These are phyloP conservation scores for Tubosaeta sp. DNA, from an alignment of 768 basidiomycete species.

Conservation along the genomic window DNA sequence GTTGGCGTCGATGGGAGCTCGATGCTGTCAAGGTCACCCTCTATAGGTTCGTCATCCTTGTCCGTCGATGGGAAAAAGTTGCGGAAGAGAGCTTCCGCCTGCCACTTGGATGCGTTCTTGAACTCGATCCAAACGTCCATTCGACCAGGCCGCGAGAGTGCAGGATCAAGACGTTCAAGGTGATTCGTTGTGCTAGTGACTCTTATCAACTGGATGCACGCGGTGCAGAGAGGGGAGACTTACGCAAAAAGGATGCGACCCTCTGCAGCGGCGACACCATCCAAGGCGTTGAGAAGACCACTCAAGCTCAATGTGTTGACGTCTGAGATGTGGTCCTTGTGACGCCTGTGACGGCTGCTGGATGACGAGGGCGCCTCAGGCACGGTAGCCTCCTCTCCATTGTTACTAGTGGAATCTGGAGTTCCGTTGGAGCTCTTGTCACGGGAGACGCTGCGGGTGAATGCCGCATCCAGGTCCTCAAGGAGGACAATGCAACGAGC, in stretches of 20 bases:
- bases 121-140: slow-evolving; percentile 95
- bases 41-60: slow-evolving; percentile 36
- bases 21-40: slow-evolving; percentile 44
- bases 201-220: not conserved
- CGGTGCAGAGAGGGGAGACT: slow-evolving; percentile 30
- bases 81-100: slow-evolving; percentile 81
- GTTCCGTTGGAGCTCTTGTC: slow-evolving; percentile 50
- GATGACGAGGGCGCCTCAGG: slow-evolving; percentile 28
- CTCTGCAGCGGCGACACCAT: slow-evolving; percentile 84
- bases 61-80: slow-evolving; percentile 87
- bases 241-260: slow-evolving; percentile 87
- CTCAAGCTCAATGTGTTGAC: slow-evolving; percentile 79
- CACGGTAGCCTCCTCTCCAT: slow-evolving; percentile 31
- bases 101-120: slow-evolving; percentile 79
- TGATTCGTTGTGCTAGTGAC: slow-evolving; percentile 76
- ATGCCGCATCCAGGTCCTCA: slow-evolving; percentile 89
- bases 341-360: slow-evolving; percentile 42
- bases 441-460: slow-evolving; percentile 69
- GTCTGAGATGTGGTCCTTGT: slow-evolving; percentile 62
- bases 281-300: slow-evolving; percentile 79
- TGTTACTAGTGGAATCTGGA: slow-evolving; percentile 34
- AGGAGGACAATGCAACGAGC: slow-evolving; percentile 82
- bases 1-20: slow-evolving; percentile 39
- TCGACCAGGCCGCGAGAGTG: slow-evolving; percentile 85
- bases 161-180: slow-evolving; percentile 85